A percentile compares a stretch with the other conserved stretches of the same genome.
Evolutionary conservation across 177 flowering plant species (phyloP).

Genomic region (Tripterygium wilfordii): DNA sequence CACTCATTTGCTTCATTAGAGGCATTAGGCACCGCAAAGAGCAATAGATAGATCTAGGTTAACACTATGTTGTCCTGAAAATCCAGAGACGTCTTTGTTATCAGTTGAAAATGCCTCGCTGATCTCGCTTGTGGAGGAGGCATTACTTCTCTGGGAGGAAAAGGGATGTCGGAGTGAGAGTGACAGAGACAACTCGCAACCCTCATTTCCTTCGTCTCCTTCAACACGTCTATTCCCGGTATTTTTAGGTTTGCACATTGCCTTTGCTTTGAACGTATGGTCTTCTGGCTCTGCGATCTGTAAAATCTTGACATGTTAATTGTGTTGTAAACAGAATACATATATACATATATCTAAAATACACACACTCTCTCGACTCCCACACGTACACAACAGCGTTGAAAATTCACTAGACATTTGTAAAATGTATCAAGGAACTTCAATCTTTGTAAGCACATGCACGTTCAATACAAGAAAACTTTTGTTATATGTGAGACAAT

Average conservation of each 20-base stretch:
- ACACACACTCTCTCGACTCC: too few relatives aligned
- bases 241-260: too few relatives aligned
- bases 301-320: too few relatives aligned
- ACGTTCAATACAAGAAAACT: too few relatives aligned
- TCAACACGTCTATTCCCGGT: slow-evolving; percentile 8
- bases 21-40: slow-evolving; percentile 21
- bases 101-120: slow-evolving; percentile 40
- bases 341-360: too few relatives aligned
- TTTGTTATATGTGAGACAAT: too few relatives aligned
- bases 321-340: too few relatives aligned
- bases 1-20: background rate
- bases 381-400: too few relatives aligned
- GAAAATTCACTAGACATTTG: too few relatives aligned
- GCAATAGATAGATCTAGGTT: slow-evolving; percentile 39
- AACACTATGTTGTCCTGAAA: slow-evolving; percentile 9
- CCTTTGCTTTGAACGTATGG: background rate
- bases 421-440: too few relatives aligned
- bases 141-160: slow-evolving; percentile 25
- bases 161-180: slow-evolving; percentile 27
- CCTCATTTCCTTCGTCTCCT: slow-evolving; percentile 18
- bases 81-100: too few relatives aligned
- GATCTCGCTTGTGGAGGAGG: slow-evolving; percentile 29
- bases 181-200: slow-evolving; percentile 26
- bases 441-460: too few relatives aligned
- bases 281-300: slow-evolving; percentile 16